Base-by-base conservation (phyloP, 805 yeast genomes). In the Candida xyloterini region DNA sequence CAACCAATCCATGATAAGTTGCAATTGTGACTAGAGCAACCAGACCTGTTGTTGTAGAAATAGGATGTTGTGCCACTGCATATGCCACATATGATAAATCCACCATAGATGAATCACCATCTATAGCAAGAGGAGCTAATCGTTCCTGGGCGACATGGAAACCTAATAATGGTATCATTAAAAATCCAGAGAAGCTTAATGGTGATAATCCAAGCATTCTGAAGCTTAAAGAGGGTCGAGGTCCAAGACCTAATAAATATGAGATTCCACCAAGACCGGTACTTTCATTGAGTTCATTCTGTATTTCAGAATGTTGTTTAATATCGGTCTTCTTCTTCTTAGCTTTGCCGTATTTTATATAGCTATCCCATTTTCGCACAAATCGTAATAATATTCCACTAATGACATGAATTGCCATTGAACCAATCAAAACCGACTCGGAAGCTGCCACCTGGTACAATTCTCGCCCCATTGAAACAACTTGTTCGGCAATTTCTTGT, bases 241-340 rank as follows among this genome's bases (percentile, higher is more conserved):
- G 61, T 1, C 84, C 84, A 15, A 76, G 55, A 0, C 85, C 85
- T 11, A 79, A 48, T 8, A 77, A 44, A n/a, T 76, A 66, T 2
- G 73, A 60, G 30, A 81, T 63, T 1, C 87, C 87, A 6, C 82
- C 82, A n/a, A 81, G 59, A 0, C 87, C 87, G 35, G 69, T 66
- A 39, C 74, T 76, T 22, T 73, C 57, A 25, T 63, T 65, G 28
- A 35, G 41, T 37, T 51, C 51, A 23, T 57, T 45, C n/a, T 43
- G 48, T 15, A 30, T 22, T 15, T 4, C 15, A 18, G 30, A 28
- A 6, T 15, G 36, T 22, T 13, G 10, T 6, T 4, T 31, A 21
- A 31, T 28, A 15, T 20, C n/a, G n/a, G n/a, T 36, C 39, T 33
- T 43, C 33, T 33, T 40, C 29, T 35, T 34, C 38, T 33, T 42